Evolutionary conservation across 1,284 basidiomycete species (phyloP), one percentile per base, ranked within the genome.

Genomic region (Phellinidium pouzarii): DNA sequence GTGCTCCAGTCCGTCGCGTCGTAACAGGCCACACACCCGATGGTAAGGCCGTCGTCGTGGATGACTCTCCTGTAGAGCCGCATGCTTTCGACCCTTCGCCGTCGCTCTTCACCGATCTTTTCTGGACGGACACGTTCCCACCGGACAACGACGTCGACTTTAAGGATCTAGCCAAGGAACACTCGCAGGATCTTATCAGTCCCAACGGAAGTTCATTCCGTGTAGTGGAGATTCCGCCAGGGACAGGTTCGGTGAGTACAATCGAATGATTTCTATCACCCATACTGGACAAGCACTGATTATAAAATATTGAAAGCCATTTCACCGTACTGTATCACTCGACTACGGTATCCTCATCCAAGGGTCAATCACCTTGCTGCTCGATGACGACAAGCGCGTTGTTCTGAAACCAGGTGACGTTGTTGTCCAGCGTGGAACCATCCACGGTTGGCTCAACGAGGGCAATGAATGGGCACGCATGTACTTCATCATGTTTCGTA

Each of bases 361-460:
- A 27, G 56, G 56, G 22, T 20, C 41, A 7, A 14, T 58, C 26
- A 58, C 53, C 3, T 19, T 54, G 26, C 23, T 48, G 5, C 53
- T 58, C 5, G 50, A 58, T 29, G 46, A 55, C 31, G 52, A 50
- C 11, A 41, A 50, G 23, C 49, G 38, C 8, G 23, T 51, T 8
- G 45, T 53, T 12, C 23, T 55, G 4, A 50, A 52, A 12, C 37
- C 37, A 27, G 53, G 53, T 1, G 56, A 58, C 25, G 50, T 58
- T 19, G 26, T 58, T 25, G 42, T 58, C 36, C 56, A 58, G 41
- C 53, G 56, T 14, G 53, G 53, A 4, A 58, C 56, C 19, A 52
- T 55, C n/a, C 56, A 58, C 36, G 48, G 25, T 8, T 58, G 53
- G 53, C 8, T 27, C 14, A 58, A 58, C 36, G 56, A 55, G 25